These are phyloP conservation scores for Kodamaea lidongshanica DNA, from an alignment of 805 yeast genomes.

Conservation along the genomic window DNA sequence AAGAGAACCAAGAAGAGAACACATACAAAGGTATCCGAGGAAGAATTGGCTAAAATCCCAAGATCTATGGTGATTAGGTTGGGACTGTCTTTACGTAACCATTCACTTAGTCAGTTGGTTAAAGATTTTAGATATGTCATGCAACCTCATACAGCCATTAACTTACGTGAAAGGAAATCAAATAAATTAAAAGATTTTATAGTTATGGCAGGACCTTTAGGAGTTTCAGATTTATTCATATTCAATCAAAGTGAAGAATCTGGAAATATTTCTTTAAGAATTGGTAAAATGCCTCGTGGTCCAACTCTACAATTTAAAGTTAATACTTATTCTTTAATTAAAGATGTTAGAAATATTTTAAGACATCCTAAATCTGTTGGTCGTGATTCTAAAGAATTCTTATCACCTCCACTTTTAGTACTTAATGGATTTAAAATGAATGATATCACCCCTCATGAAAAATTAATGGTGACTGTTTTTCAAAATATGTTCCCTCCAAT, in stretches of 20 bases:
- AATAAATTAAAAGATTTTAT: slow-evolving; percentile 86
- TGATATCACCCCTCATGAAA: slow-evolving; percentile 64
- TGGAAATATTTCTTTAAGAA: slow-evolving; percentile 76
- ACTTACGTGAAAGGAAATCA: slow-evolving; percentile 75
- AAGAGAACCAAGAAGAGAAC: slow-evolving; percentile 74
- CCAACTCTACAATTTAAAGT: slow-evolving; percentile 87
- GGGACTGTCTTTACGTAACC: slow-evolving; percentile 72
- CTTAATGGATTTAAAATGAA: slow-evolving; percentile 85
- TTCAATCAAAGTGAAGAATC: slow-evolving; percentile 74
- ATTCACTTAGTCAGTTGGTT: slow-evolving; percentile 77
- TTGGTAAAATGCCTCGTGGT: slow-evolving; percentile 88
- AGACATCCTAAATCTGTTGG: slow-evolving; percentile 74
- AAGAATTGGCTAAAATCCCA: slow-evolving; percentile 69
- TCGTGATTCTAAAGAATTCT: slow-evolving; percentile 55
- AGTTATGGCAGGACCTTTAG: slow-evolving; percentile 98
- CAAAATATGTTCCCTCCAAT: slow-evolving; percentile 96
- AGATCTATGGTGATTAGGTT: slow-evolving; percentile 90
- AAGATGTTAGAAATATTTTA: slow-evolving; percentile 68
- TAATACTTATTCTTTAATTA: slow-evolving; percentile 67
- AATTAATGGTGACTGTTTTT: slow-evolving; percentile 78
- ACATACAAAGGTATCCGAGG: slow-evolving; percentile 60
- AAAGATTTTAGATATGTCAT: slow-evolving; percentile 80
- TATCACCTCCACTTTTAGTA: slow-evolving; percentile 83
- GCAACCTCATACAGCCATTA: slow-evolving; percentile 96
- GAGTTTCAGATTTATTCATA: slow-evolving; percentile 81